Conservation (phyloP, 1,284 basidiomycete species). For the Puccinia horiana region DNA sequence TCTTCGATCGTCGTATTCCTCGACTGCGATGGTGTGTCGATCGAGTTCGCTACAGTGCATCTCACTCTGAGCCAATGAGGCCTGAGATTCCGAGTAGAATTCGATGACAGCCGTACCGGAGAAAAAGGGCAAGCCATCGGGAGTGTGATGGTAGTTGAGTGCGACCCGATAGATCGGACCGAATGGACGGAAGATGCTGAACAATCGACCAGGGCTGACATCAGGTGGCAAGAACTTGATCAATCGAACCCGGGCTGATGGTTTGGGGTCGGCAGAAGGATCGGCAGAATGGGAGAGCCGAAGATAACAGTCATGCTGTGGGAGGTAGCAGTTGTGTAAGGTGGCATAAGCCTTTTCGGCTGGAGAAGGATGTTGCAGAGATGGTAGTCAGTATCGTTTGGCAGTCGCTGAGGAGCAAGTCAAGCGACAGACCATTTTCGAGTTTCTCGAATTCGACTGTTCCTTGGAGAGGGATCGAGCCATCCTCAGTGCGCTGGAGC, state of each 20-base stretch:
- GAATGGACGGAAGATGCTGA: constrained; percentile 72
- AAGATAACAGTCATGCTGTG: constrained; percentile 65
- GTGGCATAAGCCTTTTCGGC: constrained; percentile 85
- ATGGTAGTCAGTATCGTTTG: background rate
- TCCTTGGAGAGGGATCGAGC: background rate
- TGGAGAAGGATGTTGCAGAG: constrained; percentile 59
- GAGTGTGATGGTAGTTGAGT: constrained; percentile 44
- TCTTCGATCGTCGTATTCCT: constrained; percentile 50
- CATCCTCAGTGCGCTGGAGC: constrained; percentile 10
- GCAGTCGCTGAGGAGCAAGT: background rate
- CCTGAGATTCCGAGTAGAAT: constrained; percentile 51
- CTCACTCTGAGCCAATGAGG: constrained; percentile 44
- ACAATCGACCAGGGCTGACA: constrained; percentile 70
- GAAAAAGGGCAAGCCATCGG: constrained; percentile 15
- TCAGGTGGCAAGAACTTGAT: constrained; percentile 72
- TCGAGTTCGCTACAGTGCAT: constrained; percentile 52
- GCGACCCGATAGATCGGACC: constrained; percentile 53
- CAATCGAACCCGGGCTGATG: constrained; percentile 66
- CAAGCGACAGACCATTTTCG: constrained; percentile 43
- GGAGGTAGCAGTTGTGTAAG: constrained; percentile 71
- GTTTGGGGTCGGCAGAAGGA: constrained; percentile 70
- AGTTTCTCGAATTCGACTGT: constrained; percentile 46
- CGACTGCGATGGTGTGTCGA: constrained; percentile 51
- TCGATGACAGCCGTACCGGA: constrained; percentile 51
- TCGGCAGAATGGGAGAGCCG: constrained; percentile 71